Conservation (phyloP, 2,329 filamentous ascomycete genomes). For the Tolypocladium paradoxum region DNA sequence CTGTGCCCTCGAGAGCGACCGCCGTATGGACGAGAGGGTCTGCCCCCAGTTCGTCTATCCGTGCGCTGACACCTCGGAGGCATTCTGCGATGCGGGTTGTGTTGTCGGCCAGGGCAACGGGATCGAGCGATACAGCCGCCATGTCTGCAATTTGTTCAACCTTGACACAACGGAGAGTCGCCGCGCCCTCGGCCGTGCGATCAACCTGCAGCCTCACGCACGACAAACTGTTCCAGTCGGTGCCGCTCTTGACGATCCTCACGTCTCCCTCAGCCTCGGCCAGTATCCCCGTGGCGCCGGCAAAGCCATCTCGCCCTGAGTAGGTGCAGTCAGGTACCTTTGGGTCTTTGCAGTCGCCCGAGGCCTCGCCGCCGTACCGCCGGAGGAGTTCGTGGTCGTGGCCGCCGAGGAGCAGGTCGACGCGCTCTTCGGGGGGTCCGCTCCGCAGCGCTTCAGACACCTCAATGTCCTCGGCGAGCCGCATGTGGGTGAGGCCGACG, state of each 20-base stretch:
- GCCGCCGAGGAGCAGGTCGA: constrained; percentile 14
- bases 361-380: constrained; percentile 6
- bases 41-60: constrained; percentile 8
- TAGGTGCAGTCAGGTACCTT: constrained; percentile 2
- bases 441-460: constrained; percentile 4
- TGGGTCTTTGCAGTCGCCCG: constrained; percentile 4
- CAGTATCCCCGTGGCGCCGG: not conserved
- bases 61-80: constrained; percentile 6
- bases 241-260: constrained; percentile 7
- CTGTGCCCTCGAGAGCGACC: constrained; percentile 11
- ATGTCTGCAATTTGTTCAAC: not conserved
- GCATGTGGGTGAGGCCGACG: constrained; percentile 14
- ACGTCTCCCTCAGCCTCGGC: not conserved
- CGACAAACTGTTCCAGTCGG: constrained; percentile 5
- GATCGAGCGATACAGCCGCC: not conserved
- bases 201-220: constrained; percentile 1
- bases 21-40: constrained; percentile 9
- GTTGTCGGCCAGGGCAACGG: not conserved
- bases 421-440: constrained; percentile 4
- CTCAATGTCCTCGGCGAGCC: constrained; percentile 8
- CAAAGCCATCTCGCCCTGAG: constrained; percentile 1
- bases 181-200: not conserved
- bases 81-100: not conserved
- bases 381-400: constrained; percentile 14
- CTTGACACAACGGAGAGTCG: not conserved